A percentile compares a stretch with the other conserved stretches of the same genome.
Conservation (phyloP, 108 stramenopile species). For the Bacterosira constricta region DNA sequence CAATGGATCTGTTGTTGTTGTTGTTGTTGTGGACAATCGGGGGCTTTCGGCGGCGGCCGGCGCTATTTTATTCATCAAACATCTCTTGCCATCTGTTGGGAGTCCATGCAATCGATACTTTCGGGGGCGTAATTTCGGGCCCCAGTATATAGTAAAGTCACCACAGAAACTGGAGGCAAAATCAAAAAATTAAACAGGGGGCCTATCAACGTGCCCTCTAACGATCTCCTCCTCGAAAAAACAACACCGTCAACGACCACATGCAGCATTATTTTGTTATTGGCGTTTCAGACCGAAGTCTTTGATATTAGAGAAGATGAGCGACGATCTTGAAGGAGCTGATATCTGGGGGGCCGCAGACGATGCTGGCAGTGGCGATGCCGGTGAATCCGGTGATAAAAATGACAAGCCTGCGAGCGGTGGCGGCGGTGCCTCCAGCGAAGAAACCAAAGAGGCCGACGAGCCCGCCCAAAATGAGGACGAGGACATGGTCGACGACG, state of each 20-base stretch:
- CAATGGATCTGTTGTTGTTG: background rate
- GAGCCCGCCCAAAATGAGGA: slow-evolving; percentile 24
- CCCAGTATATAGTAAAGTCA: no score
- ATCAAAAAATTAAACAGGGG: no score
- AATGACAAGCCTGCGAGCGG: slow-evolving; percentile 24
- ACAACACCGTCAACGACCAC: no score
- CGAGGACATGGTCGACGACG: slow-evolving; percentile 68
- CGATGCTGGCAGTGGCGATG: slow-evolving; percentile 37
- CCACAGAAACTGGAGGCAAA: no score
- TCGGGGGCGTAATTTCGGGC: no score
- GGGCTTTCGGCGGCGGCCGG: no score
- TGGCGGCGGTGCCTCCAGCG: slow-evolving; percentile 6
- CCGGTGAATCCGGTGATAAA: slow-evolving; percentile 5
- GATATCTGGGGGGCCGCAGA: slow-evolving; percentile 93
- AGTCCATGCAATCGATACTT: background rate
- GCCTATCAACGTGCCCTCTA: no score
- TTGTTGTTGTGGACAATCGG: no score
- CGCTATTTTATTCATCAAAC: background rate
- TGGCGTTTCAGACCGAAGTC: no score
- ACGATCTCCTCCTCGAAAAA: no score
- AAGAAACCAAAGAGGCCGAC: slow-evolving; percentile 51
- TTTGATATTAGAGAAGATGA: no score
- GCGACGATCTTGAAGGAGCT: slow-evolving; percentile 90
- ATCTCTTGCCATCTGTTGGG: background rate
- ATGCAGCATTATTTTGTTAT: no score